Evolutionary conservation across 768 basidiomycete species (phyloP).

Genomic region (Filobasidium floriforme): DNA sequence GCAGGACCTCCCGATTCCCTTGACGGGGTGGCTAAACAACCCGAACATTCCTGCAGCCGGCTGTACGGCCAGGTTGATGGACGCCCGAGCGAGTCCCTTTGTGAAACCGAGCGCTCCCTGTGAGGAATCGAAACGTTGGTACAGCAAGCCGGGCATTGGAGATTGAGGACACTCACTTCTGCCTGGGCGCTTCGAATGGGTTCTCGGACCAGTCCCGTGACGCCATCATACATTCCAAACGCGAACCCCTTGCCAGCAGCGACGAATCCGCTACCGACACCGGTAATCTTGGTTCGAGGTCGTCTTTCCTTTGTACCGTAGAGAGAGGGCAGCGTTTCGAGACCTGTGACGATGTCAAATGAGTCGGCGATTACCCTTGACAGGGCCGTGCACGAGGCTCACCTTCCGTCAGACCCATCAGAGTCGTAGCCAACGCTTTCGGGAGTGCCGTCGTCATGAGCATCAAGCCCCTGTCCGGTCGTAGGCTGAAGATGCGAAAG

Average conservation of each 20-base stretch:
- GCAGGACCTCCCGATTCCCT: neutral
- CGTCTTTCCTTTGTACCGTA: neutral
- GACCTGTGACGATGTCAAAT: neutral
- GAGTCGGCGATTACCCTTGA: neutral
- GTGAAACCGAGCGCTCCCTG: neutral
- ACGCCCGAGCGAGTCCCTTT: neutral
- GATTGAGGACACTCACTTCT: neutral
- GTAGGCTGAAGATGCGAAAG: neutral
- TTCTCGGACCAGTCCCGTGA: neutral
- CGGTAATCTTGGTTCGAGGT: neutral
- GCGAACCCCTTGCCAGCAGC: neutral
- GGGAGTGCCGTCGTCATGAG: neutral
- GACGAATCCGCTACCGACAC: neutral
- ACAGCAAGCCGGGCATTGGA: neutral
- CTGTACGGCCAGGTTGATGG: neutral
- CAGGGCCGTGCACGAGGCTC: neutral
- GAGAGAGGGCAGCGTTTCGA: neutral
- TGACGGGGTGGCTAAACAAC: neutral
- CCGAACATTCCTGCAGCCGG: neutral
- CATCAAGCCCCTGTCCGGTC: neutral
- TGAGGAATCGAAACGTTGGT: no score
- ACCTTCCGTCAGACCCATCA: neutral
- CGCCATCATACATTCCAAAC: neutral
- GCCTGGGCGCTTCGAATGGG: neutral
- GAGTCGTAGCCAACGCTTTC: neutral